Base-by-base conservation (phyloP, 768 basidiomycete genomes). In the Tricholomella constricta region DNA sequence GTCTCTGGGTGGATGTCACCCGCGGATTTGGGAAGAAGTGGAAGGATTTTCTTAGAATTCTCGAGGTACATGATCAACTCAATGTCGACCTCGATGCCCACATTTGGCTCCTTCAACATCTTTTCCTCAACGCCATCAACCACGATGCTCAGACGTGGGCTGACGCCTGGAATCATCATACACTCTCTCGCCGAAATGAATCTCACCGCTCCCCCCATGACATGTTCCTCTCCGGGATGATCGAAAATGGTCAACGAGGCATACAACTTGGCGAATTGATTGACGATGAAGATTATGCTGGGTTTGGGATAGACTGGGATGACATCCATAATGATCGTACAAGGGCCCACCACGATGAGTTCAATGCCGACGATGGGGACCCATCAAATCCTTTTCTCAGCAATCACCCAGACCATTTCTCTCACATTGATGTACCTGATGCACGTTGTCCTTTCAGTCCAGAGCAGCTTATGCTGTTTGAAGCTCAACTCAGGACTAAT, bases 1-100 rank as follows among this genome's bases (percentile, higher is more conserved):
- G 68, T 1, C 57, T 77, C 0, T 78, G 76, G 74, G 62, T 61
- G 25, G 70, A 77, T 40, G 63, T 76, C 12, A 76, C 70, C 0
- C 15, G 37, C 14, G 67, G 65, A 0, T 64, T 73, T 56, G 70
- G 72, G 2, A 22, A 43, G 23, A 75, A 73, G 43, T 78, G 76
- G 75, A 70, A 73, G 36, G 37, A 52, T 0, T 73, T 76, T 45
- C 76, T 77, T 55, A 25, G 57, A 17, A 52, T 60, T 3, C 68
- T 78, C 3, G 72, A 78, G 48, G 34, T 51, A 3, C 36, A 61
- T 12, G 41, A 66, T 31, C 54, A 62, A 0, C 64, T 78, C 0
- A 52, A 74, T 36, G 51, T 48, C 2, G 47, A 64, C 15, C 32
- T 54, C 7, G 32, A 59, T 7, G 56, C 48, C 11, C 74, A 77